Evolutionary conservation across 1,284 basidiomycete genomes (phyloP).

Genomic region (Pseudozyma flocculosa): DNA sequence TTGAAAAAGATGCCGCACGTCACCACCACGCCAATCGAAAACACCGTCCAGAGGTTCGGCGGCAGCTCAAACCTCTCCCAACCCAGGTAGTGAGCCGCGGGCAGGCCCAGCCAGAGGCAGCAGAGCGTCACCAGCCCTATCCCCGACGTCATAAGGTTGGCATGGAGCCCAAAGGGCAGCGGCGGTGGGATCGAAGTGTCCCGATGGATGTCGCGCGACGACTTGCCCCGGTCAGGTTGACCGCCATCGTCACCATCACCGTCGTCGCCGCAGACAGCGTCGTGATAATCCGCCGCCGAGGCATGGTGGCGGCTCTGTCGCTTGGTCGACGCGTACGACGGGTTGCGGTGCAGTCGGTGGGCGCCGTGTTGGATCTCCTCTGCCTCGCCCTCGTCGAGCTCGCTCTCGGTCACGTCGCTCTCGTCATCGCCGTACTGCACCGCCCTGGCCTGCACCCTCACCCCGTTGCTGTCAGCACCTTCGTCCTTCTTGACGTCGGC

Average conservation of each 20-base stretch:
- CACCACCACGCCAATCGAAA: constrained; percentile 32
- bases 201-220: neutral
- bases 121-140: constrained; percentile 48
- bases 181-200: constrained; percentile 42
- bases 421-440: constrained; percentile 12
- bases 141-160: constrained; percentile 54
- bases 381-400: constrained; percentile 37
- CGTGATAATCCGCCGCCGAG: neutral
- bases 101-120: constrained; percentile 48
- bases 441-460: constrained; percentile 18
- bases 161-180: constrained; percentile 54
- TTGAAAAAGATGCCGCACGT: constrained; percentile 55
- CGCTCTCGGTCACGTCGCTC: constrained; percentile 33
- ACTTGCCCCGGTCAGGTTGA: no score
- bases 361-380: constrained; percentile 32
- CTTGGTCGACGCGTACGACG: constrained; percentile 23
- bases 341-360: constrained; percentile 30
- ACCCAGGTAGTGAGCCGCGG: constrained; percentile 34
- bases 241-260: no score
- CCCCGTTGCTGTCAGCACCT: constrained; percentile 4
- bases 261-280: no score
- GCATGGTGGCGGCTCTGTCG: neutral
- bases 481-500: neutral
- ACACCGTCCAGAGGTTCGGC: constrained; percentile 24
- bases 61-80: constrained; percentile 51